phyloP scores from a whole-genome alignment of 1,284 basidiomycete genomes.

The Ceratobasidium sp. region DNA sequence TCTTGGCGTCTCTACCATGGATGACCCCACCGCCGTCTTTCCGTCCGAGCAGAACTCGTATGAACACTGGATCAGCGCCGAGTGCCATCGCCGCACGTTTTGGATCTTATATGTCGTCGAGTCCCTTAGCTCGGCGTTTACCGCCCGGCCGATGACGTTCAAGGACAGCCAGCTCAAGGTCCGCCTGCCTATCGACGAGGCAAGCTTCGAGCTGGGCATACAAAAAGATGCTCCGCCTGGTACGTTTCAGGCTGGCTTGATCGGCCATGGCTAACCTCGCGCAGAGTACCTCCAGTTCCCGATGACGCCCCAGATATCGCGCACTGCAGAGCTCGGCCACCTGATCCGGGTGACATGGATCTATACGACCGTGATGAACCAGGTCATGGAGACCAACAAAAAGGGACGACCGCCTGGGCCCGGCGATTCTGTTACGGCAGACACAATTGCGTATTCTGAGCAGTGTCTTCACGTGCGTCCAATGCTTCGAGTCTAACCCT shows the following conservation, averaged over 20 bases:
- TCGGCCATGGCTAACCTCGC: conserved; percentile 8
- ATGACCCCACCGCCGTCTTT: conserved; percentile 61
- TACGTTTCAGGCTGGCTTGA: conserved; percentile 1
- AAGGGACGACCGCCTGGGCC: conserved; percentile 14
- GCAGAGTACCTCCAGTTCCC: conserved; percentile 43
- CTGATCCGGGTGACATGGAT: conserved; percentile 44
- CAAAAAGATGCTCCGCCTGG: conserved; percentile 44
- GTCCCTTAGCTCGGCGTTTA: conserved; percentile 56
- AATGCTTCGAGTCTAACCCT: neutral
- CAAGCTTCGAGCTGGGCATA: conserved; percentile 71
- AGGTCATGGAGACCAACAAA: conserved; percentile 41
- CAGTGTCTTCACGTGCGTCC: conserved; percentile 44
- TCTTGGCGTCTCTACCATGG: conserved; percentile 66
- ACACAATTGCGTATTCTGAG: conserved; percentile 35
- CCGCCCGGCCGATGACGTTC: conserved; percentile 59
- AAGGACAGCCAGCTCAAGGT: conserved; percentile 65
- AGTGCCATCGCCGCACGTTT: conserved; percentile 70
- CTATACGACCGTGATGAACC: conserved; percentile 43
- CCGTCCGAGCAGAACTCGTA: conserved; percentile 62
- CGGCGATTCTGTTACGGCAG: conserved; percentile 33
- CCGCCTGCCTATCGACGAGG: conserved; percentile 75
- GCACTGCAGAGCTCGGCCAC: conserved; percentile 44
- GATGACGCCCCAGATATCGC: neutral
- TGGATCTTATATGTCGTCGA: conserved; percentile 70
- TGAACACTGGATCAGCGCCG: conserved; percentile 42